Evolutionary conservation across 2,329 filamentous ascomycete species (phyloP), one percentile per base, ranked within the genome.

Genomic region (Colletotrichum sp.): DNA sequence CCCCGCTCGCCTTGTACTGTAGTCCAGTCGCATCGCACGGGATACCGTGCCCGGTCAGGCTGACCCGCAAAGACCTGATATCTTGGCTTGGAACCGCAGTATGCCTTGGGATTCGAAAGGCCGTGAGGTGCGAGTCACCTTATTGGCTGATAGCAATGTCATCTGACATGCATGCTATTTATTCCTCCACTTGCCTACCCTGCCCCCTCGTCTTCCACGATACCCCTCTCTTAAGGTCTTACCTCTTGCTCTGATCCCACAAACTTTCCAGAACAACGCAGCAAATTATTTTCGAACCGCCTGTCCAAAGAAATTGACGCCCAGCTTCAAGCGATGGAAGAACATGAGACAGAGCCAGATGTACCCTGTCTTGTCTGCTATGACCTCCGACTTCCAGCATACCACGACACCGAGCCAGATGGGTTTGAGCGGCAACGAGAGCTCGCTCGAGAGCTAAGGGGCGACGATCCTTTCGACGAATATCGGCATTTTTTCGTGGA

Each of bases 161-260:
- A 16, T 0, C 52, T 56, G 52, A 56, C 52, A 0, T 56, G 52
- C 1, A 56, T 5, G 0, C 0, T 9, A 56, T 16, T 13, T 15
- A 56, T 0, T 28, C 4, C 0, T 56, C 13, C 52, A 28, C 21
- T 0, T 56, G 52, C 21, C 52, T 56, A 16, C 21, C 3, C 15
- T 4, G 1, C 0, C 3, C 2, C 21, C 12, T 56, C 0, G 21
- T 56, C 52, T 26, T 56, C 52, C 7, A 16, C 13, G 4, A 56
- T 18, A 16, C 13, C 13, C 21, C 52, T 28, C 52, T 56, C 3
- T 0, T 56, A 0, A 28, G 28, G 13, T 56, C 13, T 3, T 6
- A 0, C 5, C 13, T 56, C 7, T 28, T 56, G 0, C 52, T 28
- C 7, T 26, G 3, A 26, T 26, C 7, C 52, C 9, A 16, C 21